These are phyloP conservation scores for Plantago lanceolata DNA, from an alignment of 305 asterid species.

Conservation along the genomic window DNA sequence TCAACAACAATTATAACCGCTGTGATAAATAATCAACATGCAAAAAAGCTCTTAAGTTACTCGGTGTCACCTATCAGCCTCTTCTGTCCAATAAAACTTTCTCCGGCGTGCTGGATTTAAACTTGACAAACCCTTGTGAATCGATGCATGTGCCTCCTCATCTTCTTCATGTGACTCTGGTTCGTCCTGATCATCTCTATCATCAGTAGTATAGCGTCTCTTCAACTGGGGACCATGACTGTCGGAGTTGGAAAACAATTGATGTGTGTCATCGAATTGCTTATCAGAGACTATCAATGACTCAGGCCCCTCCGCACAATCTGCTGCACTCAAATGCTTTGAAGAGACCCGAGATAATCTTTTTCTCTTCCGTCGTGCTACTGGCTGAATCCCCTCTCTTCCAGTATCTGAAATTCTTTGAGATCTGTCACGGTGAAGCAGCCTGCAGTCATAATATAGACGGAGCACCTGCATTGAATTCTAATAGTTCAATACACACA, in stretches of 20 bases:
- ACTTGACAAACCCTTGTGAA: constrained; percentile 48
- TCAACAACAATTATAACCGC: constrained; percentile 10
- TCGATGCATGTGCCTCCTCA: constrained; percentile 35
- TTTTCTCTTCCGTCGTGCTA: constrained; percentile 49
- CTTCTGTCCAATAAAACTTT: constrained; percentile 80
- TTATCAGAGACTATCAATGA: constrained; percentile 30
- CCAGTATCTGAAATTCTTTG: constrained; percentile 40
- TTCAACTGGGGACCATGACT: constrained; percentile 33
- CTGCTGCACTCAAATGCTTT: constrained; percentile 34
- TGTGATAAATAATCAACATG: constrained; percentile 20
- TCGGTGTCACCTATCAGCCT: constrained; percentile 70
- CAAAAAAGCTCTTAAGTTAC: constrained; percentile 17
- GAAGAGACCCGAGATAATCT: constrained; percentile 35
- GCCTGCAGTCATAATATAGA: constrained; percentile 63
- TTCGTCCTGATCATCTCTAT: constrained; percentile 32
- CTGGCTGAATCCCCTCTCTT: constrained; percentile 32
- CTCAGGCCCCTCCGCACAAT: constrained; percentile 31
- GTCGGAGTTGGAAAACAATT: constrained; percentile 27
- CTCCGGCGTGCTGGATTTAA: constrained; percentile 46
- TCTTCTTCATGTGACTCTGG: constrained; percentile 49
- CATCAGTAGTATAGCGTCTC: constrained; percentile 31
- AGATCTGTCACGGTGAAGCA: constrained; percentile 38
- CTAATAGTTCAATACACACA: constrained; percentile 14
- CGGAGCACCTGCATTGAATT: constrained; percentile 71
- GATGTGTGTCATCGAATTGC: constrained; percentile 37